phyloP scores from a whole-genome alignment of 495 filamentous ascomycete genomes.

The Poronia punctata region DNA sequence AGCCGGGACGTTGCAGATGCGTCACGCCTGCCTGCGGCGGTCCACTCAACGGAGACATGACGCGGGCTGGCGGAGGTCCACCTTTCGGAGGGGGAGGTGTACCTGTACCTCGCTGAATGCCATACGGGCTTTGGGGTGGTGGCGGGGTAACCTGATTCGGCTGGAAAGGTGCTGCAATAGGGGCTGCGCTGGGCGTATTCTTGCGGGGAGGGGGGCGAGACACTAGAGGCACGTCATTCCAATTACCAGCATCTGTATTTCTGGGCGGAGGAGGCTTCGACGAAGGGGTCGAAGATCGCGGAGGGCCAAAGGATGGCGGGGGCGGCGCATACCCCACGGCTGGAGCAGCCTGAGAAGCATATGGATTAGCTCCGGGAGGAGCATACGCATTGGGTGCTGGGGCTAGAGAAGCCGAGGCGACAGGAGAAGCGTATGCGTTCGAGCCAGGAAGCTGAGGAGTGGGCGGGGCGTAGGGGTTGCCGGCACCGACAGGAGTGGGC shows the following conservation, averaged over 20 bases:
- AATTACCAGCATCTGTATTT: constrained; percentile 62
- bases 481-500: constrained; percentile 24
- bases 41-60: constrained; percentile 46
- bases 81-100: constrained; percentile 43
- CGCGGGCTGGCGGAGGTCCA: constrained; percentile 41
- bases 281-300: constrained; percentile 51
- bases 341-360: constrained; percentile 28
- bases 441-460: constrained; percentile 33
- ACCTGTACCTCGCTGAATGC: constrained; percentile 13
- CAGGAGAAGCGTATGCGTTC: constrained; percentile 58
- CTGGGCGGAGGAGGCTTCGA: constrained; percentile 59
- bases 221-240: constrained; percentile 94
- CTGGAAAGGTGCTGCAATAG: constrained; percentile 61
- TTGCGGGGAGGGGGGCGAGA: constrained; percentile 64
- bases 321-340: constrained; percentile 29
- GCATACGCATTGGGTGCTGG: constrained; percentile 11
- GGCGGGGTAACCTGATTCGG: constrained; percentile 49
- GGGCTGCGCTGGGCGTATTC: constrained; percentile 57
- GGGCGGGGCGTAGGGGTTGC: constrained; percentile 23
- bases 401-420: constrained; percentile 24
- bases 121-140: constrained; percentile 36
- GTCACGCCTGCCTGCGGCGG: constrained; percentile 44
- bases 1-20: constrained; percentile 46
- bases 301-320: constrained; percentile 29
- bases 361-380: constrained; percentile 27